A percentile compares a stretch with the other conserved stretches of the same genome.
These are phyloP conservation scores for Fusarium albidum DNA, from an alignment of 2,329 filamentous ascomycete genomes.

Conservation along the genomic window DNA sequence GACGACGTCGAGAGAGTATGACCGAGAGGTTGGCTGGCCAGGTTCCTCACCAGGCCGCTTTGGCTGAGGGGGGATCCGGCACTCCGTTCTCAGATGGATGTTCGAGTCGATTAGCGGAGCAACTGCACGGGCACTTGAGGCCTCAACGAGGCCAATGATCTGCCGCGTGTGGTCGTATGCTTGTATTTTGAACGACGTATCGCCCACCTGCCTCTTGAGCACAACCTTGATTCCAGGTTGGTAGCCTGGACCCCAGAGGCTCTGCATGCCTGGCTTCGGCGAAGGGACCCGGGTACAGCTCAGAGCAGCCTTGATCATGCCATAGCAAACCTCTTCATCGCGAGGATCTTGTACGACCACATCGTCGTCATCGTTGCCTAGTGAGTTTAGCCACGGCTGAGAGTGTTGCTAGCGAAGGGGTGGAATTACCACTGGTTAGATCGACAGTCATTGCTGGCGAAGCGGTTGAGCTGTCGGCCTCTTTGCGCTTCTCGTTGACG, in stretches of 20 bases:
- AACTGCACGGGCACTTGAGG: conserved; percentile 71
- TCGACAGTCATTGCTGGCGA: conserved; percentile 60
- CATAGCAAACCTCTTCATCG: conserved; percentile 81
- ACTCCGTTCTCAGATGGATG: conserved; percentile 73
- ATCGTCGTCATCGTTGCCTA: conserved; percentile 63
- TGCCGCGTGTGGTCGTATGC: conserved; percentile 76
- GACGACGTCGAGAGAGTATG: conserved; percentile 74
- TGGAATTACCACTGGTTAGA: conserved; percentile 58
- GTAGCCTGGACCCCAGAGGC: conserved; percentile 64
- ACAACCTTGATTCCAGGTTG: conserved; percentile 81
- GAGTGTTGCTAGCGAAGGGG: conserved; percentile 18
- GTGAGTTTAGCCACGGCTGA: conserved; percentile 8
- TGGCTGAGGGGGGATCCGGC: conserved; percentile 73
- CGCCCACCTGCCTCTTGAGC: conserved; percentile 66
- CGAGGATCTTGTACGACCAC: conserved; percentile 66
- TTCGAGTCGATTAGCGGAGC: conserved; percentile 76
- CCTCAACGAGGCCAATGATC: conserved; percentile 80
- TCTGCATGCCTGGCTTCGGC: conserved; percentile 69
- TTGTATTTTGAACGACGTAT: conserved; percentile 68
- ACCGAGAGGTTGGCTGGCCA: conserved; percentile 68
- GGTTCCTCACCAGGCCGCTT: conserved; percentile 70
- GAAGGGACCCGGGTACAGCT: conserved; percentile 74
- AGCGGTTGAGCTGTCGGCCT: conserved; percentile 45
- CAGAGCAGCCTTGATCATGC: conserved; percentile 75
- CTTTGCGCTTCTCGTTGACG: conserved; percentile 66